Evolutionary conservation across 208 protist species (phyloP).

Genomic region (Leishmania major): DNA sequence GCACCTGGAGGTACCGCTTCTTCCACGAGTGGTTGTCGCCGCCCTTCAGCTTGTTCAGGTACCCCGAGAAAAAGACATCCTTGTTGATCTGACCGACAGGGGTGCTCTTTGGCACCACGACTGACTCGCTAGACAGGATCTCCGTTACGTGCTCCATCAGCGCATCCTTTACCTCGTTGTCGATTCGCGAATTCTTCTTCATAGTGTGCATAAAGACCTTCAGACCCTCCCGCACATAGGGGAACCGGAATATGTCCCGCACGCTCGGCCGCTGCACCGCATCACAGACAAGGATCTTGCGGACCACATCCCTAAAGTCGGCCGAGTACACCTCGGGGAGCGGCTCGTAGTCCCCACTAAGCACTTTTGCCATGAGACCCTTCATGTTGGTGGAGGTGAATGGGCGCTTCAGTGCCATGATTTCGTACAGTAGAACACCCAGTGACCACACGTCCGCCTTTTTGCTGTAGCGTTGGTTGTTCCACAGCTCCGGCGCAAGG

Average conservation of each 20-base stretch:
- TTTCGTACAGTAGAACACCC: slow-evolving; percentile 81
- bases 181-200: slow-evolving; percentile 78
- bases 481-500: slow-evolving; percentile 91
- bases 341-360: slow-evolving; percentile 59
- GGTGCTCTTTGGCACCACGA: slow-evolving; percentile 31
- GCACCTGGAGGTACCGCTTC: slow-evolving; percentile 68
- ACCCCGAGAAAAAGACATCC: slow-evolving; percentile 63
- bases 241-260: slow-evolving; percentile 71
- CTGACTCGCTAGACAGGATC: slow-evolving; percentile 58
- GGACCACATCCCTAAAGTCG: slow-evolving; percentile 66
- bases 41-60: slow-evolving; percentile 75
- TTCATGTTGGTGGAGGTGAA: slow-evolving; percentile 86
- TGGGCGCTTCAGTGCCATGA: slow-evolving; percentile 78
- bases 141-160: slow-evolving; percentile 63
- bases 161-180: slow-evolving; percentile 60
- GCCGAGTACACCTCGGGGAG: slow-evolving; percentile 67
- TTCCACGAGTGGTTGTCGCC: slow-evolving; percentile 76
- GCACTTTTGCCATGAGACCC: slow-evolving; percentile 82
- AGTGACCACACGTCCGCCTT: slow-evolving; percentile 88
- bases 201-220: slow-evolving; percentile 84
- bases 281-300: slow-evolving; percentile 73
- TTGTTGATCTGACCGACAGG: slow-evolving; percentile 75
- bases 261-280: slow-evolving; percentile 72
- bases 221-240: slow-evolving; percentile 77
- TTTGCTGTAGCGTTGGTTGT: slow-evolving; percentile 88